Conservation (phyloP, 345 rosid species). For the Camelina hispida region DNA sequence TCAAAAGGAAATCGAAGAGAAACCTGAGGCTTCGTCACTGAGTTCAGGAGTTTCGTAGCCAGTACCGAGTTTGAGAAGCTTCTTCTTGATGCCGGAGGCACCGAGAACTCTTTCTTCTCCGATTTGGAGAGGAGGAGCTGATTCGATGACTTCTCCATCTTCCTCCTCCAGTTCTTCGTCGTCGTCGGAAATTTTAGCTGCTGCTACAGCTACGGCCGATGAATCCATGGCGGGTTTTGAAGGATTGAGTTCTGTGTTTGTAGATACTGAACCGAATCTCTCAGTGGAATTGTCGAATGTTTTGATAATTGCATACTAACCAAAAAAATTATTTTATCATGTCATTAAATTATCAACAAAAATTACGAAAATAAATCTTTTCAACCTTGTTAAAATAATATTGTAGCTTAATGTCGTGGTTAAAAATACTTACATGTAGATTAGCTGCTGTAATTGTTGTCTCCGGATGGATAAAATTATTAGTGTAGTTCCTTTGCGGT, state of each 20-base stretch:
- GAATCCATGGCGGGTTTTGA: neutral
- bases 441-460: conserved; percentile 9
- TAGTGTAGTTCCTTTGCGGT: conserved; percentile 1
- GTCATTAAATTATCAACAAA: neutral
- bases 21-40: conserved; percentile 62
- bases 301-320: conserved; percentile 26
- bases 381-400: neutral
- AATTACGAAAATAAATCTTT: neutral
- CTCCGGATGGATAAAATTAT: neutral
- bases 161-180: conserved; percentile 59
- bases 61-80: conserved; percentile 7
- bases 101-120: conserved; percentile 61
- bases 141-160: conserved; percentile 51
- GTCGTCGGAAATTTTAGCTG: neutral
- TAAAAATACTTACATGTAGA: conserved; percentile 25
- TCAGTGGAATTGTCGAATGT: conserved; percentile 1
- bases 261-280: neutral
- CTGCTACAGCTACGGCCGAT: neutral
- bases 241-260: conserved; percentile 8
- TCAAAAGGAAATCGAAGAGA: too few relatives aligned
- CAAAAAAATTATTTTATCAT: neutral
- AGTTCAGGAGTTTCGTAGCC: conserved; percentile 66
- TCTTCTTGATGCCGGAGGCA: conserved; percentile 41
- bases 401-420: neutral
- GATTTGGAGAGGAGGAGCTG: conserved; percentile 65